Conservation (phyloP, 2,329 filamentous ascomycete genomes). For the Dactylellina haptotyla region DNA sequence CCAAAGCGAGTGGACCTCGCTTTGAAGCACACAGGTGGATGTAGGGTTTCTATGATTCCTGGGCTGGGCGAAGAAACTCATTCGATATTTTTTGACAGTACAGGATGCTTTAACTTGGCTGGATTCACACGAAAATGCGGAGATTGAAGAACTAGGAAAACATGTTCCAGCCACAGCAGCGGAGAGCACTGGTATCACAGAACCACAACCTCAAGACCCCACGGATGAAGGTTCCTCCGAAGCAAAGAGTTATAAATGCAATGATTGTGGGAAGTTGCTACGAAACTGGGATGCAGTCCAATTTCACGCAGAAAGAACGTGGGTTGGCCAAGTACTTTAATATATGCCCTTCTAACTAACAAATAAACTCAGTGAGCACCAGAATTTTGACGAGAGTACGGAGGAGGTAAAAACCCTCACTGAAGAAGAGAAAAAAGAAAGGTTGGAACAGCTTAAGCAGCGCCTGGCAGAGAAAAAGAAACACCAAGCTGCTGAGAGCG, state of each 20-base stretch:
- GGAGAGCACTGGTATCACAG: background rate
- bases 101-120: conserved; percentile 94
- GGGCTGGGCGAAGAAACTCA: background rate
- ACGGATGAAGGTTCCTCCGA: conserved; percentile 70
- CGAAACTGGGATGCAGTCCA: conserved; percentile 81
- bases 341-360: background rate
- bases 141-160: conserved; percentile 78
- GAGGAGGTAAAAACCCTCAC: conserved; percentile 91
- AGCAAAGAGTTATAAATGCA: conserved; percentile 86
- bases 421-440: conserved; percentile 87
- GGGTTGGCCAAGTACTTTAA: conserved; percentile 57
- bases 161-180: background rate
- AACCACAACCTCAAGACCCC: conserved; percentile 65
- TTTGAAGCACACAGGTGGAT: conserved; percentile 80
- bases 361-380: conserved; percentile 73
- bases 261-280: conserved; percentile 94
- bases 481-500: conserved; percentile 75
- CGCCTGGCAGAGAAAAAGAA: conserved; percentile 76
- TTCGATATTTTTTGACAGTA: conserved; percentile 68
- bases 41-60: conserved; percentile 66
- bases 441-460: conserved; percentile 77
- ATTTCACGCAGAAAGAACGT: conserved; percentile 90
- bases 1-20: conserved; percentile 82
- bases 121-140: conserved; percentile 87
- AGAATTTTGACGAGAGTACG: conserved; percentile 90